Base-by-base conservation (phyloP, 306 rosid species). In the Urtica urens region DNA sequence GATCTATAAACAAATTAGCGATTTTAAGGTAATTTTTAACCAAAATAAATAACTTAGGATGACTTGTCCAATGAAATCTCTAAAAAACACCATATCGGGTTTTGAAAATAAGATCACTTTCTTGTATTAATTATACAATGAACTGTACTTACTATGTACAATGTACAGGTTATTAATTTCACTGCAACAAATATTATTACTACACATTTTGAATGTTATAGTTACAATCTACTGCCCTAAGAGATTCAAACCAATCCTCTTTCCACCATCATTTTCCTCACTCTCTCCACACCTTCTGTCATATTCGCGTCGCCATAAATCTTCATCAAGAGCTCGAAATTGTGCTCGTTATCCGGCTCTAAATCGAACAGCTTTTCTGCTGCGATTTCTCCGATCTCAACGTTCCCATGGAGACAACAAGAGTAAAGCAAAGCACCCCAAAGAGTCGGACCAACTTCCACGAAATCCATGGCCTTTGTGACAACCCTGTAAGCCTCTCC, bases 361-460 rank as follows among this genome's bases (percentile, higher is more conserved):
- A 85, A 78, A 50, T 84, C 95, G 16, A 84, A 78, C 35, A 90
- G 94, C 44, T 57, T 72, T 58, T 68, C 77, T 46, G 87, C 94
- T 38, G 95, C 82, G 73, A 81, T 42, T 73, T 81, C 82, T 26
- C 95, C 97, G 9, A 79, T 46, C 12, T 60, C 56, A 34, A 68
- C 79, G 63, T 79, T 65, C 43, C 74, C 74, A 28, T 75, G 86
- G 43, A 79, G 67, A 76, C 35, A 58, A 55, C 94, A 84, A 20
- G 95, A 82, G 75, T 75, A 81, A 37, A 84, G 60, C 57, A 90
- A 45, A 26, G 95, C 97, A 44, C 94, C 95, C 94, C 97, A 90
- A 37, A 77, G 67, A 0, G 97, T 85, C 37, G 97, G 84, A 51
- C 87, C 81, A 28, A 78, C 85, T 62, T 77, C 84, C n/a, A n/a